Evolutionary conservation across 177 flowering plant genomes (phyloP), one percentile per base, ranked within the genome.

Genomic region (Tripterygium wilfordii): DNA sequence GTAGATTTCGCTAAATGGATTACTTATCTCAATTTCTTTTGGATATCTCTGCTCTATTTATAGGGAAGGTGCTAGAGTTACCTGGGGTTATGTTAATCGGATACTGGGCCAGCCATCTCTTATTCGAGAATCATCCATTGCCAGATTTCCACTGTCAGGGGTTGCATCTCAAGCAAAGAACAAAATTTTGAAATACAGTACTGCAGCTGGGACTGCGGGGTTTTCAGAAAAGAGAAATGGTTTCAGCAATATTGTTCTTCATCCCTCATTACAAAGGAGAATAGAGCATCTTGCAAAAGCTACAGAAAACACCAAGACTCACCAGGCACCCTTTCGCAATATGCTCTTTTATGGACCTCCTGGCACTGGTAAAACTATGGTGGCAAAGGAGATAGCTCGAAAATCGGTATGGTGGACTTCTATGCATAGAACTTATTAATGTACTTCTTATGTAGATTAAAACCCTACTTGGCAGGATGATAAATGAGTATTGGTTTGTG

Each of bases 331-430:
- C n/a, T 89, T 89, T 24, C 82, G 95, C n/a, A 89, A 86, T 65
- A 86, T 89, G 97, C 68, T 89, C 21, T 89, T 89, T 64, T 89
- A 89, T 69, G 97, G 97, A 10, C 97, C 97, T 40, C 97, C 97
- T 58, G 97, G 97, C 35, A 86, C 97, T 35, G 97, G 97, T 15
- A 89, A 89, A 82, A 89, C 97, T 35, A 70, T 89, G 94, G 96
- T 89, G 54, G 96, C 97, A 13, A 80, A 79, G 66, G 97, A 84
- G 67, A 87, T 90, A 40, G 95, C 95, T 53, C 61, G 76, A 54
- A 89, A 77, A 76, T 89, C 97, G 73, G 97, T 86, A 82, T 27
- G 40, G 4, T 48, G 12, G 33, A 30, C 54, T 38, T n/a, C 26
- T 25, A 23, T 17, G 5, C 46, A 2, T 12, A 12, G 33, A 30